These are phyloP conservation scores for Aureobasidium melanogenum DNA, from an alignment of 2,329 filamentous ascomycete genomes.

Conservation along the genomic window DNA sequence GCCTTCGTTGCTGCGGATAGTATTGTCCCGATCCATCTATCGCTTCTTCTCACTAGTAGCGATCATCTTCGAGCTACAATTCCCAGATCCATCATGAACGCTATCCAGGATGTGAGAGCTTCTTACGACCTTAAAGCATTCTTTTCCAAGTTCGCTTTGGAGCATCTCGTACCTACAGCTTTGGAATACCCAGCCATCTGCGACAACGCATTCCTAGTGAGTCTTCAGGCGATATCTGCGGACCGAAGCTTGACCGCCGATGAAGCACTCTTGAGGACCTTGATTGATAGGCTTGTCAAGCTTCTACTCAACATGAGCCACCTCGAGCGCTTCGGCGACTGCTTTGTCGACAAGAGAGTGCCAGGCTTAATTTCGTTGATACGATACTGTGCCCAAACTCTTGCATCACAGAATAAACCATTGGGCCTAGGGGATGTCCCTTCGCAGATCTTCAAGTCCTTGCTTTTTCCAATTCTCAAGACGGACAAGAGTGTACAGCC, in stretches of 20 bases:
- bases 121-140: slow-evolving; percentile 12
- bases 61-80: neutral
- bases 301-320: neutral
- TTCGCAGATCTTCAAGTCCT: slow-evolving; percentile 16
- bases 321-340: neutral
- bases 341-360: slow-evolving; percentile 10
- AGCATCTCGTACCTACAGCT: slow-evolving; percentile 18
- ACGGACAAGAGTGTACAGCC: neutral
- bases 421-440: slow-evolving; percentile 19
- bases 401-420: slow-evolving; percentile 24
- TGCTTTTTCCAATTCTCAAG: slow-evolving; percentile 19
- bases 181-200: neutral
- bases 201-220: neutral
- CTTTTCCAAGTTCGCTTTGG: slow-evolving; percentile 18
- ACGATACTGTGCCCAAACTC: slow-evolving; percentile 22
- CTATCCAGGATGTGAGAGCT: neutral
- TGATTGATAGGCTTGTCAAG: neutral
- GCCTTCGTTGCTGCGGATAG: slow-evolving; percentile 29
- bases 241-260: neutral
- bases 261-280: neutral
- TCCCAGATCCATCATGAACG: neutral
- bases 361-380: slow-evolving; percentile 32
- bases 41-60: slow-evolving; percentile 17
- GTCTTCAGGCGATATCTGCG: neutral
- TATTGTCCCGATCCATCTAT: slow-evolving; percentile 30